Conservation (phyloP, 2,329 filamentous ascomycete genomes). For the Paecilomyces sp. region DNA sequence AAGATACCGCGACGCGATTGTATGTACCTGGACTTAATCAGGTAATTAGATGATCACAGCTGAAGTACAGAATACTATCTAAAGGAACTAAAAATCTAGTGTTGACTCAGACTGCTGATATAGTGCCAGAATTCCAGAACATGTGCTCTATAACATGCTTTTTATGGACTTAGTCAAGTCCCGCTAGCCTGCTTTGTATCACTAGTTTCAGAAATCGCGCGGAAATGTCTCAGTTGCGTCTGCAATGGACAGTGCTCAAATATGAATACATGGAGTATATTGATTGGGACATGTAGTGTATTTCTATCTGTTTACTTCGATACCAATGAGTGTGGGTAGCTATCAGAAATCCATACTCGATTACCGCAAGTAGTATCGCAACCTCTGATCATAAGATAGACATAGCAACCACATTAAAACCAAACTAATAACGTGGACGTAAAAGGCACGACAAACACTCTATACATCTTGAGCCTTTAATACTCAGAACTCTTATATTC, state of each 20-base stretch:
- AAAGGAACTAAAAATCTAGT: neutral
- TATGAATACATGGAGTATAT: too few species aligned
- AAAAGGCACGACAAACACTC: too few species aligned
- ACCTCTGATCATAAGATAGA: too few species aligned
- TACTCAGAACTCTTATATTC: too few species aligned
- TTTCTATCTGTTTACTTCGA: too few species aligned
- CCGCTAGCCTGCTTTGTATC: neutral
- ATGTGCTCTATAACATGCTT: neutral
- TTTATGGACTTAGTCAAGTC: neutral
- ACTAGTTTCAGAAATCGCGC: neutral
- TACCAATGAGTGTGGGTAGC: too few species aligned
- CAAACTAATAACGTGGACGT: too few species aligned
- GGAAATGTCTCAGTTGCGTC: neutral
- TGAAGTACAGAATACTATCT: neutral
- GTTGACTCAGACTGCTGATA: neutral
- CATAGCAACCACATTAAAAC: too few species aligned
- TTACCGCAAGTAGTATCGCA: too few species aligned
- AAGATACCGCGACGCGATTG: neutral
- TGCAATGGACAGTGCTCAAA: neutral
- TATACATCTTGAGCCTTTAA: too few species aligned
- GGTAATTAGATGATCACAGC: neutral
- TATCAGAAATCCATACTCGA: too few species aligned
- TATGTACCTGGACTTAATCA: neutral
- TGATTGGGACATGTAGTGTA: too few species aligned
- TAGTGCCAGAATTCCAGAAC: neutral